Base-by-base conservation (phyloP, 1,139 yeast species). In the Protomyces arabidopsidicola region DNA sequence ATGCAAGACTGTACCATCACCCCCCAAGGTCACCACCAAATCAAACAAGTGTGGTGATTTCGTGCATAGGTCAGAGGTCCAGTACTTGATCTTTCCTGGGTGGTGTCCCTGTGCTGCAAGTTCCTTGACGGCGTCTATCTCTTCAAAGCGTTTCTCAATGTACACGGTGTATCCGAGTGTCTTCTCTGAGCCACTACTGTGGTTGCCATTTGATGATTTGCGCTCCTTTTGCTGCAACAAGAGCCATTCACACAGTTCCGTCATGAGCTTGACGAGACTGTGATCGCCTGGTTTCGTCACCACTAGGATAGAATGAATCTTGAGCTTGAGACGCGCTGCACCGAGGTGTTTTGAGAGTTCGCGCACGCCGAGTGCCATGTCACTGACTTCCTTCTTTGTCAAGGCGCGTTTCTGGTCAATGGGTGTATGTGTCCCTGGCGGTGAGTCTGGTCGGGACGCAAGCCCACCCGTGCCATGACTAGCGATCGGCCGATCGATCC, bases 1-100 rank as follows among this genome's bases (percentile, higher is more conserved):
- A 73, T 85, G 89, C 36, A 90, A 76, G 57, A 89, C 90, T 0
- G 97, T 90, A 2, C 96, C 97, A 72, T 90, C 97, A 2, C 97
- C 97, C 22, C 97, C 97, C 53, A 89, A 73, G 66, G 81, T 77
- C 45, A 78, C 70, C 12, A 77, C 78, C 56, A 89, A 76, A 72
- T 90, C 96, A 70, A 77, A 79, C 59, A 73, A 65, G 60, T 79
- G 78, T 2, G 83, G 81, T 60, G 81, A 79, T 54, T 77, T 74
- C 5, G 72, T 65, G 55, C 88, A 82, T 67, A 79, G 75, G 64
- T 80, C 80, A 53, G 81, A 78, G 62, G 79, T 78, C 93, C 93
- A 87, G 70, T 78, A 84, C 65, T 77, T 77, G 55, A 86, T 75
- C 61, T 81, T 73, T 9, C 75, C 71, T 8, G 48, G 24, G 5